Evolutionary conservation across 2,329 filamentous ascomycete genomes (phyloP).

Genomic region (Diatrype stigma): DNA sequence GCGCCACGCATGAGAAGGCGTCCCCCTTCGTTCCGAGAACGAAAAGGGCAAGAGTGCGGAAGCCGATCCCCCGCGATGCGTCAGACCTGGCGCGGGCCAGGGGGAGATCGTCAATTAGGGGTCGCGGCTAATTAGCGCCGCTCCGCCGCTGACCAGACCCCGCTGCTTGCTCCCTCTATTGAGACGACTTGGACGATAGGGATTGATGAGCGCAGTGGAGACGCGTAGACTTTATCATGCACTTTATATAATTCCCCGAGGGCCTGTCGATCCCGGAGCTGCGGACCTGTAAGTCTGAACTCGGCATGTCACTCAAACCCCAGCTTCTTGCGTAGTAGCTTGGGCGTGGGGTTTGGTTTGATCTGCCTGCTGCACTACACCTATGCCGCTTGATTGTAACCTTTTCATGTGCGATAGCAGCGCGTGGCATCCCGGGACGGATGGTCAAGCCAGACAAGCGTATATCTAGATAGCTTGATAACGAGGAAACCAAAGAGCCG

Average conservation of each 20-base stretch:
- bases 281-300: conserved; percentile 13
- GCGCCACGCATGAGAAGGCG: not conserved
- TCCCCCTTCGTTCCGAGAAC: conserved; percentile 21
- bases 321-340: not conserved
- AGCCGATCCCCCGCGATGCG: conserved; percentile 18
- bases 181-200: too few relatives aligned
- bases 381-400: not conserved
- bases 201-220: too few relatives aligned
- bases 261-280: conserved; percentile 17
- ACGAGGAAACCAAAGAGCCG: not conserved
- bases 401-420: not conserved
- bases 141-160: conserved; percentile 7
- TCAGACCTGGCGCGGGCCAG: conserved; percentile 12
- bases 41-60: conserved; percentile 26
- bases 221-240: too few relatives aligned
- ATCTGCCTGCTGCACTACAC: not conserved
- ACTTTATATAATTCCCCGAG: conserved; percentile 8
- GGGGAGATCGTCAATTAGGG: conserved; percentile 17
- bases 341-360: not conserved
- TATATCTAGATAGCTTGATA: too few relatives aligned
- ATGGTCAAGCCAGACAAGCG: not conserved
- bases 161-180: conserved; percentile 2
- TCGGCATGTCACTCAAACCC: not conserved
- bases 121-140: conserved; percentile 21
- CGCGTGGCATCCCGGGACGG: not conserved